Percentiles rank a stretch among this genome's conserved stretches.
These are phyloP conservation scores for Hortiboletus campestris DNA, from an alignment of 768 basidiomycete species.

Conservation along the genomic window DNA sequence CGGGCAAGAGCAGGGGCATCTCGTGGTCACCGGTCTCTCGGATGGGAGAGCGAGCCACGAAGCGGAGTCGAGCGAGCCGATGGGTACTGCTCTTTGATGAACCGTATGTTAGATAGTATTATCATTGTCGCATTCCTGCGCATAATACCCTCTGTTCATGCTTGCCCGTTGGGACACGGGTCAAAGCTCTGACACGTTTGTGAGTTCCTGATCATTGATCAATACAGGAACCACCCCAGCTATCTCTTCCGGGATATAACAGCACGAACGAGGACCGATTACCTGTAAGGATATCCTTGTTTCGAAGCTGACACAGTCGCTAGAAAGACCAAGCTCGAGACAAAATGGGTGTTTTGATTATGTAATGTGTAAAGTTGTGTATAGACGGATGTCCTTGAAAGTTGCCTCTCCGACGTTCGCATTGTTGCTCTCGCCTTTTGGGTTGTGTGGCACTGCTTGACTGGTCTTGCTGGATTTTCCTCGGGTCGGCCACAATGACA, in stretches of 20 bases:
- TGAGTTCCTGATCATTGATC: background rate
- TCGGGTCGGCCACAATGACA: conserved; percentile 32
- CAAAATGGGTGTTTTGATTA: conserved; percentile 15
- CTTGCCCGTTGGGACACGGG: background rate
- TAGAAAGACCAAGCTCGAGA: background rate
- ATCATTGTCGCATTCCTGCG: background rate
- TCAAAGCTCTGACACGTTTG: too few relatives aligned
- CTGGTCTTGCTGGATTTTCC: conserved; percentile 2
- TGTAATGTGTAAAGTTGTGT: conserved; percentile 14
- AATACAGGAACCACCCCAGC: background rate
- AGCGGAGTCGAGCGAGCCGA: conserved; percentile 13
- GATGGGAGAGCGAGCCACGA: conserved; percentile 14
- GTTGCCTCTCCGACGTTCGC: conserved; percentile 20
- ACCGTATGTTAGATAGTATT: background rate
- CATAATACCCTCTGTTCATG: background rate
- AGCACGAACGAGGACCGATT: background rate
- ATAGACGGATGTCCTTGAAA: background rate
- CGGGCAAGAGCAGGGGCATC: conserved; percentile 15
- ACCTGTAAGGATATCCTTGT: background rate
- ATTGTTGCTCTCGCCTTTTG: conserved; percentile 10
- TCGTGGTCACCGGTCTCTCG: conserved; percentile 1
- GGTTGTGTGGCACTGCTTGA: background rate
- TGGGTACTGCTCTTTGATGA: conserved; percentile 31
- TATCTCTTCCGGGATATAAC: background rate
- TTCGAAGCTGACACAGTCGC: background rate